These are phyloP conservation scores for Nepenthes gracilis DNA, from an alignment of 148 eudicot species.

Conservation along the genomic window DNA sequence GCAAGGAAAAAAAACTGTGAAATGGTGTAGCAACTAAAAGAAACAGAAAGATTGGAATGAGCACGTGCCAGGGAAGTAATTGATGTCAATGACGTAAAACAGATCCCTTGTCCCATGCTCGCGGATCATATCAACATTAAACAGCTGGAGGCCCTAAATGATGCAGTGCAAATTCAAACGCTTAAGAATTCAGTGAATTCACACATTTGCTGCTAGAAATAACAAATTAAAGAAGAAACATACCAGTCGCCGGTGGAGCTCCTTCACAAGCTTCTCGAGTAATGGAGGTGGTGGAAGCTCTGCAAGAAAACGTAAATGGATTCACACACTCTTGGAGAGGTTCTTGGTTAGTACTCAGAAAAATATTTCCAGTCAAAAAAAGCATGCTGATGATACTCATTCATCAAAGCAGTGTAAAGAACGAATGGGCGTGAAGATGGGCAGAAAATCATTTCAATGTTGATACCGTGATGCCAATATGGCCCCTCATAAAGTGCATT, in stretches of 20 bases:
- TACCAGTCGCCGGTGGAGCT: conserved; percentile 29
- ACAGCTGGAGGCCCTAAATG: conserved; percentile 34
- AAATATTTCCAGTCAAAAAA: no score
- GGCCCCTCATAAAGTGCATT: no score
- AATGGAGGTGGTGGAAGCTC: conserved; percentile 34
- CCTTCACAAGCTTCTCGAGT: conserved; percentile 28
- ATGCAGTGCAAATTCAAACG: neutral
- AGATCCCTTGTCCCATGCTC: conserved; percentile 33
- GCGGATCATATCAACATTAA: conserved; percentile 40
- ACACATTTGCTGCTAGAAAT: neutral
- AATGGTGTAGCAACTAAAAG: neutral
- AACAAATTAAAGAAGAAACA: neutral
- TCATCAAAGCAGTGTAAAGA: no score
- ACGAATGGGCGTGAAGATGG: no score
- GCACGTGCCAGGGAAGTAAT: conserved; percentile 39
- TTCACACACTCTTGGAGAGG: no score
- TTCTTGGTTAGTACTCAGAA: no score
- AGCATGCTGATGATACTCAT: no score
- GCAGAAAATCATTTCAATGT: no score
- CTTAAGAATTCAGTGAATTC: neutral
- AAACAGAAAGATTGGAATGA: neutral
- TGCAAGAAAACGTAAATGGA: conserved; percentile 6
- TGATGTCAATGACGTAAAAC: conserved; percentile 42
- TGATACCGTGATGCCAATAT: no score
- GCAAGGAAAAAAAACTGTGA: no score